Percentiles rank a stretch among this genome's conserved stretches.
These are phyloP conservation scores for Stentor coeruleus DNA, from an alignment of 73 alveolate species.

Conservation along the genomic window DNA sequence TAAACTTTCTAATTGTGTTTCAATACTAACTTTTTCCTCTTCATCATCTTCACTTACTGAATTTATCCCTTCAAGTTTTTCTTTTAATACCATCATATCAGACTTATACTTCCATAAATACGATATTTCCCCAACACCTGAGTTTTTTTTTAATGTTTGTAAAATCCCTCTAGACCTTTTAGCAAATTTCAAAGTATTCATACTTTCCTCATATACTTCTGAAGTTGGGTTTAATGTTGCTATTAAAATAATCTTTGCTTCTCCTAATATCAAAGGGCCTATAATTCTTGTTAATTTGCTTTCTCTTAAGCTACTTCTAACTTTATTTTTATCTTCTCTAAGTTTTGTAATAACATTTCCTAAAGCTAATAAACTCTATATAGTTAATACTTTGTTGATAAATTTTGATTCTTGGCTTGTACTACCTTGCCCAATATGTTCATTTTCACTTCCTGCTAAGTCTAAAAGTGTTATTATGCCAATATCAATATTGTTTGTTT, in stretches of 20 bases:
- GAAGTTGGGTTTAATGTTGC: conserved; percentile 77
- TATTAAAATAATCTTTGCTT: conserved; percentile 61
- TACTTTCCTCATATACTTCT: conserved; percentile 74
- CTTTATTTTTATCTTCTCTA: conserved; percentile 43
- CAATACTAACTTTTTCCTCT: background rate
- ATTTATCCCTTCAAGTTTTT: background rate
- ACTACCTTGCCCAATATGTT: conserved; percentile 46
- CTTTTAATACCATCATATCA: conserved; percentile 15
- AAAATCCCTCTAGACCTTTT: conserved; percentile 65
- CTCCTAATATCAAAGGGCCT: conserved; percentile 79
- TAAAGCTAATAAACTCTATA: conserved; percentile 65
- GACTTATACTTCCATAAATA: background rate
- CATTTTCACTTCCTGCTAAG: conserved; percentile 95
- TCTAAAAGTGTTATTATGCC: conserved; percentile 39
- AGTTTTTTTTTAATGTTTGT: conserved; percentile 8
- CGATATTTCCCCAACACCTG: background rate
- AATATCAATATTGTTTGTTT: background rate
- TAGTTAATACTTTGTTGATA: conserved; percentile 70
- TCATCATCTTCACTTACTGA: background rate
- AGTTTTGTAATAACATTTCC: conserved; percentile 76
- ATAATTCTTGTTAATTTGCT: conserved; percentile 79
- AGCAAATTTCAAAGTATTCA: conserved; percentile 79
- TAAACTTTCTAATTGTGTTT: background rate
- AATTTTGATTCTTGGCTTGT: conserved; percentile 56
- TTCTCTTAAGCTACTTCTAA: conserved; percentile 75